Evolutionary conservation across 2,329 filamentous ascomycete species (phyloP).

Genomic region (Hypomyces perniciosus): DNA sequence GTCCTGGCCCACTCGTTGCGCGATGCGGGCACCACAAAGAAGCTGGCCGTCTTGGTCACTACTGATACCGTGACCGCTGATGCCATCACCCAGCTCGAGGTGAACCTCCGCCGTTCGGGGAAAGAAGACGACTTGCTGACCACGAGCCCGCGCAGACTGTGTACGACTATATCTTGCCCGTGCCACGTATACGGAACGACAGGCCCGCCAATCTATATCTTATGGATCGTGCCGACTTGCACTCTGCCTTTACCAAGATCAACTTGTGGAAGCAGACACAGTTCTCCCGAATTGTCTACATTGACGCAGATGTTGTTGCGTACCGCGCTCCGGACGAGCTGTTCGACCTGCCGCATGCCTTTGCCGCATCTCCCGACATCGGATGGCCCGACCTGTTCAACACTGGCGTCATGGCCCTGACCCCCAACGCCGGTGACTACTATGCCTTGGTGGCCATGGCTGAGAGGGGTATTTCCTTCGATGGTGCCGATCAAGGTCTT

Average conservation of each 20-base stretch:
- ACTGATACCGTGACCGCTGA: constrained; percentile 69
- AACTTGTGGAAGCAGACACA: constrained; percentile 86
- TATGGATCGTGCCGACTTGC: constrained; percentile 85
- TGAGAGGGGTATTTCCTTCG: constrained; percentile 83
- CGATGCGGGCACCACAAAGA: constrained; percentile 81
- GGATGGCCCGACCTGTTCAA: constrained; percentile 99
- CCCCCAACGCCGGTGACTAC: constrained; percentile 81
- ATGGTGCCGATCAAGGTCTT: constrained; percentile 92
- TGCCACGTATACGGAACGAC: constrained; percentile 71
- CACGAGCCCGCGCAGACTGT: constrained; percentile 50
- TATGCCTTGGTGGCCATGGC: constrained; percentile 80
- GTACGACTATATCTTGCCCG: constrained; percentile 84
- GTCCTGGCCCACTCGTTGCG: constrained; percentile 91
- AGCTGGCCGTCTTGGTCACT: constrained; percentile 78
- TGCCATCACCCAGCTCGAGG: constrained; percentile 74
- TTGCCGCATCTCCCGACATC: constrained; percentile 80
- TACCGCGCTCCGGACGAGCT: constrained; percentile 89
- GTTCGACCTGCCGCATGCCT: constrained; percentile 57
- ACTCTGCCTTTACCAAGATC: constrained; percentile 95
- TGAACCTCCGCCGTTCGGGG: constrained; percentile 28
- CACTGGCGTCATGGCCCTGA: constrained; percentile 90
- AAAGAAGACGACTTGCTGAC: background rate
- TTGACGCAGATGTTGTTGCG: constrained; percentile 91
- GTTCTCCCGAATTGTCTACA: constrained; percentile 87
- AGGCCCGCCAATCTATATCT: constrained; percentile 77